Percentiles rank a stretch among this genome's conserved stretches.
Evolutionary conservation across 2,329 filamentous ascomycete genomes (phyloP).

Genomic region (Penicillium griseofulvum): DNA sequence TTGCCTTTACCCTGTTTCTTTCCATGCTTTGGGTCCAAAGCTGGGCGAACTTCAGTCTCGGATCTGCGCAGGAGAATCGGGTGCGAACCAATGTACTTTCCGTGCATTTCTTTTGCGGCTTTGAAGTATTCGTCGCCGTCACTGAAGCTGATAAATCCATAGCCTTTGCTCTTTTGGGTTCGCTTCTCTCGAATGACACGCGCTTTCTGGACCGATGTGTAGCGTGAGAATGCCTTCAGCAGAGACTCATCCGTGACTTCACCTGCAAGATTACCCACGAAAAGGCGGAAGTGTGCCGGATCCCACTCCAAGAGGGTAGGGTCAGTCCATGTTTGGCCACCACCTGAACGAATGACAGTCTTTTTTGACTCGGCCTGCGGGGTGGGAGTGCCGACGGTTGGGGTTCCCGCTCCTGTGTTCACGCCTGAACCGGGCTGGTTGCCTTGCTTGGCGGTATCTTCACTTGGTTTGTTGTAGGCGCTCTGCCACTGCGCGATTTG

Average conservation of each 20-base stretch:
- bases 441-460: slow-evolving; percentile 26
- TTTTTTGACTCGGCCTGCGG: slow-evolving; percentile 58
- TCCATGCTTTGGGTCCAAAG: slow-evolving; percentile 65
- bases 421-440: slow-evolving; percentile 38
- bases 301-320: slow-evolving; percentile 91
- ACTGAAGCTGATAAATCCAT: slow-evolving; percentile 92
- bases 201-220: slow-evolving; percentile 85
- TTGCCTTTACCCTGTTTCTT: slow-evolving; percentile 45
- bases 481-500: slow-evolving; percentile 95
- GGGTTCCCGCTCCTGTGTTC: slow-evolving; percentile 29
- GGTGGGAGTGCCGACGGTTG: slow-evolving; percentile 39
- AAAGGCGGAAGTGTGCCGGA: slow-evolving; percentile 86
- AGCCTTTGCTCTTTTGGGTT: slow-evolving; percentile 93
- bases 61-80: slow-evolving; percentile 83
- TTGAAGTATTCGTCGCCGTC: slow-evolving; percentile 96
- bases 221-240: slow-evolving; percentile 87
- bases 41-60: slow-evolving; percentile 84
- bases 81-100: slow-evolving; percentile 98
- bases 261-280: slow-evolving; percentile 93
- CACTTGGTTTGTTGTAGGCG: slow-evolving; percentile 64
- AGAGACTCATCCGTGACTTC: slow-evolving; percentile 96
- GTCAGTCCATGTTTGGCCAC: slow-evolving; percentile 91
- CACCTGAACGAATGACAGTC: slow-evolving; percentile 84
- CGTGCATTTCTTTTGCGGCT: slow-evolving; percentile 96
- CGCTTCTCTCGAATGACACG: slow-evolving; percentile 93